These are phyloP conservation scores for Hypoxylon rickii DNA, from an alignment of 495 filamentous ascomycete genomes.

Conservation along the genomic window DNA sequence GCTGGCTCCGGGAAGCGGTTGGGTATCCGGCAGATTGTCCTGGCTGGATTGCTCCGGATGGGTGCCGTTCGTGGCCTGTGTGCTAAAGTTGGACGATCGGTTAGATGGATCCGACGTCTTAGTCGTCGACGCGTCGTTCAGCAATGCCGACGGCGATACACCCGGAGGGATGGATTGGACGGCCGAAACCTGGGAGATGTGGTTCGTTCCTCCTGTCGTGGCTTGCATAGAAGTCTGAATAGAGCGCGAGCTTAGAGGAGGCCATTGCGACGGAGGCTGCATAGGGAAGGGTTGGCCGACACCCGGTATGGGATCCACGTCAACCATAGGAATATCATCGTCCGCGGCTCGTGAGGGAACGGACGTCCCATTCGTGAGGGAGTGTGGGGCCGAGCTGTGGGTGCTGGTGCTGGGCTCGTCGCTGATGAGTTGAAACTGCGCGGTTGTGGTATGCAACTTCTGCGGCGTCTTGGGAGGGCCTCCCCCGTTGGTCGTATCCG, in stretches of 20 bases:
- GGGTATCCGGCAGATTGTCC: slow-evolving; percentile 62
- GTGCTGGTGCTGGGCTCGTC: slow-evolving; percentile 55
- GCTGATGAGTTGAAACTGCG: slow-evolving; percentile 53
- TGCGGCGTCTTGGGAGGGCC: slow-evolving; percentile 47
- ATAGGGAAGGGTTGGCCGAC: slow-evolving; percentile 40
- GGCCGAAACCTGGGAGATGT: slow-evolving; percentile 68
- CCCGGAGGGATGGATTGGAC: slow-evolving; percentile 76
- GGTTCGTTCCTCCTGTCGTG: slow-evolving; percentile 45
- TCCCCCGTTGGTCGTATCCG: slow-evolving; percentile 39
- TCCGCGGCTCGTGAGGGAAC: slow-evolving; percentile 57
- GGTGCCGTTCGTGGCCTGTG: slow-evolving; percentile 64
- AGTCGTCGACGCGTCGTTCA: slow-evolving; percentile 89
- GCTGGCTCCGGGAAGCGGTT: slow-evolving; percentile 41
- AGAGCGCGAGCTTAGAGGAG: slow-evolving; percentile 29
- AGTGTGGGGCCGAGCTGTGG: slow-evolving; percentile 54
- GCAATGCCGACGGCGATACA: slow-evolving; percentile 73
- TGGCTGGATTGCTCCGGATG: slow-evolving; percentile 42
- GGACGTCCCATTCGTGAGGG: slow-evolving; percentile 71
- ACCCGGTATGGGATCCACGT: slow-evolving; percentile 57
- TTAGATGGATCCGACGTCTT: slow-evolving; percentile 72
- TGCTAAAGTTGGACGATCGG: slow-evolving; percentile 59
- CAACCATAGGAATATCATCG: slow-evolving; percentile 63
- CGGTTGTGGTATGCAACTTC: slow-evolving; percentile 54
- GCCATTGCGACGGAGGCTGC: slow-evolving; percentile 41
- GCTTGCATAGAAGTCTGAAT: slow-evolving; percentile 39